A percentile compares a stretch with the other conserved stretches of the same genome.
Evolutionary conservation across 805 yeast species (phyloP).

Genomic region (Sugiyamaella qingdaonensis): DNA sequence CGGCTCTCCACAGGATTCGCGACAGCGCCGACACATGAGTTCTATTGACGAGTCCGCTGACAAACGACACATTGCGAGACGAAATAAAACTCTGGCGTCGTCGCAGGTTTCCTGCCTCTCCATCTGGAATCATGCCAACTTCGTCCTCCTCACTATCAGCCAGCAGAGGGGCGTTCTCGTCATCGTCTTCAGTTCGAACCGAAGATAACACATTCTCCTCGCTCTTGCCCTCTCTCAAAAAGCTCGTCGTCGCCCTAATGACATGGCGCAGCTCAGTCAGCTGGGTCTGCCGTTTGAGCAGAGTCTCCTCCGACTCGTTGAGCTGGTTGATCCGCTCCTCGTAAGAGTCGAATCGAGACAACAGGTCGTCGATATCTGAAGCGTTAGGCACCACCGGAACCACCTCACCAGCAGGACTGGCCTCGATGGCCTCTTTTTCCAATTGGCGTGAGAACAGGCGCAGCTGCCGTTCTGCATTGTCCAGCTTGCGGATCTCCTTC

Average conservation of each 20-base stretch:
- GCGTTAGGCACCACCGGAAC: slow-evolving; percentile 41
- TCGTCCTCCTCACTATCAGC: slow-evolving; percentile 35
- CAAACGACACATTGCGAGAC: slow-evolving; percentile 41
- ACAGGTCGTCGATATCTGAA: slow-evolving; percentile 67
- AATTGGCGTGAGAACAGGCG: slow-evolving; percentile 38
- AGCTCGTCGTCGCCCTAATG: slow-evolving; percentile 42
- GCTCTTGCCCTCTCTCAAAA: slow-evolving; percentile 39
- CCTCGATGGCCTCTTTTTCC: slow-evolving; percentile 28
- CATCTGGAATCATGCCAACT: not conserved
- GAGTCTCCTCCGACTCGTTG: slow-evolving; percentile 60
- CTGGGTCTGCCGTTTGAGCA: slow-evolving; percentile 58
- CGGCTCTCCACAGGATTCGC: slow-evolving; percentile 83
- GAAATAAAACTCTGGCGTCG: slow-evolving; percentile 3
- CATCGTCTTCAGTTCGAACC: slow-evolving; percentile 25
- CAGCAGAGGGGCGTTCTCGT: slow-evolving; percentile 35
- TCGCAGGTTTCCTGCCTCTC: not conserved
- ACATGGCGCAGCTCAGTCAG: slow-evolving; percentile 71
- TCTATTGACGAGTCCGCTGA: slow-evolving; percentile 80
- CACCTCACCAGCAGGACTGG: slow-evolving; percentile 34
- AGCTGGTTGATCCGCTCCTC: slow-evolving; percentile 75
- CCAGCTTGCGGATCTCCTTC: slow-evolving; percentile 75
- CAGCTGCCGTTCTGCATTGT: slow-evolving; percentile 84
- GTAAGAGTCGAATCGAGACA: slow-evolving; percentile 55
- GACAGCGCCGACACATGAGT: slow-evolving; percentile 66
- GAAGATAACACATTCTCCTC: slow-evolving; percentile 28